Base-by-base conservation (phyloP, 176 grass and related monocot genomes). In the Luzula sylvatica region DNA sequence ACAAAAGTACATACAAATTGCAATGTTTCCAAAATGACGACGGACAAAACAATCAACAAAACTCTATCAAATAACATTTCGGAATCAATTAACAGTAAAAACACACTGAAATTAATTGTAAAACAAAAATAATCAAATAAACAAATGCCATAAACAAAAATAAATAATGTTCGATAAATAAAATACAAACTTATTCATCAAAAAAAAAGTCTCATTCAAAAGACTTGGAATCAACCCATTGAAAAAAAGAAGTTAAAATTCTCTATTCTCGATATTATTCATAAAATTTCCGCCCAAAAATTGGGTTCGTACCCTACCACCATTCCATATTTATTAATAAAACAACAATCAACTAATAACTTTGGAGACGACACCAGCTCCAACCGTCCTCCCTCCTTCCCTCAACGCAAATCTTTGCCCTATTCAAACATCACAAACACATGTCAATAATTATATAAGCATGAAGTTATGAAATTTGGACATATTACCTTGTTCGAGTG, bases 321-420 rank as follows among this genome's bases (percentile, higher is more conserved):
- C 9, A 7, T 35, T 35, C 9, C 30, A 35, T 35, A n/a, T 35
- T 35, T 35, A 1, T 35, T 35, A 35, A 35, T 35, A 7, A 35
- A 35, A 35, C 0, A 35, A 35, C n/a, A 35, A 35, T 35, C 30
- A 35, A 9, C 30, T 35, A 35, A 35, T 35, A 35, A 35, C 30
- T 82, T 96, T 86, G 54, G 92, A 79, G 21, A 96, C 85, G 25
- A 96, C 85, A 64, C 92, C 92, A 0, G 92, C 92, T 20, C 92
- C 92, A 11, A 98, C 92, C 3, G 92, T 98, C 43, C 85, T 86
- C 16, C 85, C 92, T 61, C 85, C 85, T 86, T 93, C 87, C 64
- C 81, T 78, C 17, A 98, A 38, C 0, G 85, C 85, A 61, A 98
- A 98, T 87, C 92, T 98, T 90, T 90, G 92, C 5, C 92, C 92